These are phyloP conservation scores for Avena sativa DNA, from an alignment of 176 grass and related monocot species.

Conservation along the genomic window DNA sequence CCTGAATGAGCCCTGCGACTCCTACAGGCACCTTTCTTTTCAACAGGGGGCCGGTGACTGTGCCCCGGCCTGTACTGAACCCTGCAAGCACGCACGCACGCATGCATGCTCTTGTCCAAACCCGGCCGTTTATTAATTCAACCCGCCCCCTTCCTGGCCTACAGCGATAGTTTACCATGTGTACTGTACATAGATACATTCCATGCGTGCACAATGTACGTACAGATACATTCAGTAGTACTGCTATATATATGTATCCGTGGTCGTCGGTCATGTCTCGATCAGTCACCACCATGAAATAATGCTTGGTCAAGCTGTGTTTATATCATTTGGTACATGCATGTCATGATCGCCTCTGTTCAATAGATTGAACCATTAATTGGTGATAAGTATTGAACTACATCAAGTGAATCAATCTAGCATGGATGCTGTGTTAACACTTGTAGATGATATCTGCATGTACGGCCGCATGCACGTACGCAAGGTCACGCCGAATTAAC, in stretches of 20 bases:
- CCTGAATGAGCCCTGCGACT: conserved; percentile 49
- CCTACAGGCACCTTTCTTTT: conserved; percentile 57
- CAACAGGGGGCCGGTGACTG: not conserved
- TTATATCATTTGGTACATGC: no score
- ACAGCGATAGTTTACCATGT: not conserved
- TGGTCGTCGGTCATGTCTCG: no score
- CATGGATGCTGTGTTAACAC: not conserved
- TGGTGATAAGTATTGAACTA: not conserved
- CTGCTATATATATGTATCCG: no score
- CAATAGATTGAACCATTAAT: no score
- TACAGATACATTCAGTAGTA: no score
- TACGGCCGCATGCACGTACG: not conserved
- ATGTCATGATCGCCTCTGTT: no score
- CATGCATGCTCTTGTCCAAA: not conserved
- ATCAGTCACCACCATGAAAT: no score
- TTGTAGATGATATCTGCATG: not conserved
- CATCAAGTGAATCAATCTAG: not conserved
- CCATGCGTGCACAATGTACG: not conserved
- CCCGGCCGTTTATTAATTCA: not conserved
- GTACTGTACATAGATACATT: no score
- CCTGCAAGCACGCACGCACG: conserved; percentile 36
- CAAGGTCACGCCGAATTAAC: no score
- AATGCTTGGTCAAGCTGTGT: no score
- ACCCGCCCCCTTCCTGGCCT: not conserved
- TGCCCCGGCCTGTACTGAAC: conserved; percentile 6